Percentiles rank a stretch among this genome's conserved stretches.
phyloP scores from a whole-genome alignment of 306 rosid species.

The Castanopsis chinensis region DNA sequence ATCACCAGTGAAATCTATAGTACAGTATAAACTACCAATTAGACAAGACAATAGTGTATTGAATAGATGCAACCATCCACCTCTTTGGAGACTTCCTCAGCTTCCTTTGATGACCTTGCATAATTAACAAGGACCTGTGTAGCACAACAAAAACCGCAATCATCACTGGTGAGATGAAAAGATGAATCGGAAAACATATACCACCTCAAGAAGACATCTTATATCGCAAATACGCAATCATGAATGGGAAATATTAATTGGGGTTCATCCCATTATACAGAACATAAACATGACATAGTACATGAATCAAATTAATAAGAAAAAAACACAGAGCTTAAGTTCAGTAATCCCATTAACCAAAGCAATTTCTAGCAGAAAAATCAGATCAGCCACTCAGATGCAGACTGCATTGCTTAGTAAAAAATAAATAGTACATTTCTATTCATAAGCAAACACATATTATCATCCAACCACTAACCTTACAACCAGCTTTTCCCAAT shows the following conservation, averaged over 20 bases:
- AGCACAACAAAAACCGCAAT: conserved; percentile 10
- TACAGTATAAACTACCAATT: background rate
- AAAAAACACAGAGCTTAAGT: background rate
- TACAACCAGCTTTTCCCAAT: conserved; percentile 92
- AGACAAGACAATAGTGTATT: background rate
- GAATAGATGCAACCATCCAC: conserved; percentile 31
- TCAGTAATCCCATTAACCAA: background rate
- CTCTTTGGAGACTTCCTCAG: conserved; percentile 91
- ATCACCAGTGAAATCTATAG: conserved; percentile 5
- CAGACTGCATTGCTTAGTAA: background rate
- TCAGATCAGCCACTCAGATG: background rate
- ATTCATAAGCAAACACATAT: background rate
- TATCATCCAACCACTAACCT: conserved; percentile 48
- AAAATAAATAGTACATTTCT: background rate
- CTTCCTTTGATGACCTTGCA: conserved; percentile 93
- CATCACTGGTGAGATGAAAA: background rate
- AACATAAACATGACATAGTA: background rate
- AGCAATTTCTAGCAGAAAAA: background rate
- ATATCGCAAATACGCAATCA: background rate
- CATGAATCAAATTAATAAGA: background rate
- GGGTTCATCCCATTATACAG: background rate
- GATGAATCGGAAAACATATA: background rate
- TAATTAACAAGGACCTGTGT: conserved; percentile 84
- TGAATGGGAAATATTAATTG: background rate
- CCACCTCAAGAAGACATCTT: background rate